Evolutionary conservation across 768 basidiomycete species (phyloP), one percentile per base, ranked within the genome.

Genomic region (Tephrocybe sp.): DNA sequence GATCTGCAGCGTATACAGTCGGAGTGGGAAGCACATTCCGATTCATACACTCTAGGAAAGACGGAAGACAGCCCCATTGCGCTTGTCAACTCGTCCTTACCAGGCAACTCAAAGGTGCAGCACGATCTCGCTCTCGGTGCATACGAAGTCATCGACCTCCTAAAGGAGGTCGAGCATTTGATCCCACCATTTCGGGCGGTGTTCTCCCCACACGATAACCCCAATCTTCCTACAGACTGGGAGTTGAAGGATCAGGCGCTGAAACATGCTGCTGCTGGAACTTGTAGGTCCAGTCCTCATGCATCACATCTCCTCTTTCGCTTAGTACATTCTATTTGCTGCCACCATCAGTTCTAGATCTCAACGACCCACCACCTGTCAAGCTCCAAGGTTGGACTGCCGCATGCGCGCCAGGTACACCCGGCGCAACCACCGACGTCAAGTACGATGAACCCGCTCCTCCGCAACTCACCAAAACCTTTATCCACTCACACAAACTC

Each of bases 131-230:
- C 59, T 3, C 45, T 57, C 30, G 69, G 64, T 39, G 66, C 61
- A 21, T 64, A 63, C 37, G 58, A 66, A 23, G 60, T 72, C 21
- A 66, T 77, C 15, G 66, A 72, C 1, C 46, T 81, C 9, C 52
- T 81, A 4, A 52, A 64, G 42, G 71, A 70, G 2, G 65, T 82
- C 1, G 62, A 75, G 44, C 50, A 64, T 4, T 60, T 59, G 16
- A 57, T 81, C 2, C 76, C 77, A 0, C 68, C 73, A 1, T 80
- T 82, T 44, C 65, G 75, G 8, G 78, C 78, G 4, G 69, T 75
- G 0, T 78, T 81, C 52, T 73, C 68, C n/a, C 76, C 78, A 4
- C 72, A 76, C 50, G 78, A 78, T 47, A 74, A 65, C 42, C 78
- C 78, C 2, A 70, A 70, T 44, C 50, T 75, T 23, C 62, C 65